phyloP scores from a whole-genome alignment of 2,329 filamentous ascomycete species.

The Cladosporium sp. region DNA sequence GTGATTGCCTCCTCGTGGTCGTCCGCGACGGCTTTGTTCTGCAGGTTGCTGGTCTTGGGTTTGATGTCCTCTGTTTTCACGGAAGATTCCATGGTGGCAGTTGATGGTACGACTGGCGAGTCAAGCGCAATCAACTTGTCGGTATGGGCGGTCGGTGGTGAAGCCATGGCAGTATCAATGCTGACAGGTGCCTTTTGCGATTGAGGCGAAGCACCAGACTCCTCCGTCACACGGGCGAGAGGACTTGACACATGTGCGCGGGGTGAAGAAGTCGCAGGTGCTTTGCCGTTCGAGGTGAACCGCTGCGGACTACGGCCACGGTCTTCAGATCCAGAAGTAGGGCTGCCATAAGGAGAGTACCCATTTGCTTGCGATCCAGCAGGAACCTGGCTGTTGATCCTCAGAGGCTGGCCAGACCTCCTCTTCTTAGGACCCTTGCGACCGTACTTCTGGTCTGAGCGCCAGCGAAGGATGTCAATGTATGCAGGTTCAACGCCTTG shows the following conservation, averaged over 20 bases:
- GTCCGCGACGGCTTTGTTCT: slow-evolving; percentile 36
- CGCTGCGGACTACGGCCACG: slow-evolving; percentile 73
- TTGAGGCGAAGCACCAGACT: slow-evolving; percentile 43
- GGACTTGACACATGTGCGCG: slow-evolving; percentile 69
- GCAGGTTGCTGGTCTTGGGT: slow-evolving; percentile 32
- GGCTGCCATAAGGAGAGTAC: slow-evolving; percentile 66
- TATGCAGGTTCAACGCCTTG: slow-evolving; percentile 88
- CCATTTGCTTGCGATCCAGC: slow-evolving; percentile 40
- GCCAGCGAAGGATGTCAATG: slow-evolving; percentile 92
- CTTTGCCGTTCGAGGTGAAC: slow-evolving; percentile 57
- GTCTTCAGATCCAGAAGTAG: slow-evolving; percentile 58
- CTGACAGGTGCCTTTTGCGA: slow-evolving; percentile 39
- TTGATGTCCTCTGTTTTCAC: slow-evolving; percentile 26
- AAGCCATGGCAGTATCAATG: slow-evolving; percentile 23
- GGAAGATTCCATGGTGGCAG: slow-evolving; percentile 13
- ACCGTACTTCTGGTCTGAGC: slow-evolving; percentile 92
- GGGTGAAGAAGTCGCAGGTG: slow-evolving; percentile 65
- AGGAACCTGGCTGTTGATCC: slow-evolving; percentile 55
- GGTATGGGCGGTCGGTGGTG: slow-evolving; percentile 19
- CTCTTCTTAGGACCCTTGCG: slow-evolving; percentile 54
- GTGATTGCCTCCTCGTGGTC: slow-evolving; percentile 30
- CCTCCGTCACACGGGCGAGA: slow-evolving; percentile 73
- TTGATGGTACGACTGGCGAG: slow-evolving; percentile 28
- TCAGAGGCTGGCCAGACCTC: slow-evolving; percentile 43
- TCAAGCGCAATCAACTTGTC: slow-evolving; percentile 35